These are phyloP conservation scores for Batkoa obscura DNA, from an alignment of 371 early-diverging fungal species.

Conservation along the genomic window DNA sequence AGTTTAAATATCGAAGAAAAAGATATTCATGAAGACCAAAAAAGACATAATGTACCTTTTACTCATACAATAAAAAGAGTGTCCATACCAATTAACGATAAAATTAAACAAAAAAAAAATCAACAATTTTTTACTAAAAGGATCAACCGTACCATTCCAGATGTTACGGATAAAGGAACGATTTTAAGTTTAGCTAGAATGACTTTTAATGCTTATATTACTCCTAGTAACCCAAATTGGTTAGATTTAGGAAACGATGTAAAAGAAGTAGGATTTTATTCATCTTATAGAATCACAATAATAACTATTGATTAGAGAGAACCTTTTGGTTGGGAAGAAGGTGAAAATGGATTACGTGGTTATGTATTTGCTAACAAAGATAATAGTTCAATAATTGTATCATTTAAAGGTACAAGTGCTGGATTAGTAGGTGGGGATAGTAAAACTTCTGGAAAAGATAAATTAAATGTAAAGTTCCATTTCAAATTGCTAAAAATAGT, in stretches of 20 bases:
- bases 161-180: slow-evolving; percentile 13
- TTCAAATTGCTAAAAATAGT: not conserved
- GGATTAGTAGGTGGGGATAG: slow-evolving; percentile 52
- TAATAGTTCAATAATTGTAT: slow-evolving; percentile 50
- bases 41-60: not conserved
- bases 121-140: no score
- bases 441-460: slow-evolving; percentile 61
- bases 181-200: slow-evolving; percentile 15
- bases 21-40: not conserved
- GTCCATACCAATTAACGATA: no score
- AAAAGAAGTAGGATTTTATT: slow-evolving; percentile 21
- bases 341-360: slow-evolving; percentile 81
- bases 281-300: slow-evolving; percentile 1
- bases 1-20: not conserved
- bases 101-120: no score
- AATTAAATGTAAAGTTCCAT: slow-evolving; percentile 38
- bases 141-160: slow-evolving; percentile 9
- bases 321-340: slow-evolving; percentile 75
- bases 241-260: slow-evolving; percentile 13
- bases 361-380: slow-evolving; percentile 59
- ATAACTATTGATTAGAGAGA: slow-evolving; percentile 22
- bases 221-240: slow-evolving; percentile 12
- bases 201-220: slow-evolving; percentile 18
- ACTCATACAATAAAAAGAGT: not conserved
- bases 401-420: slow-evolving; percentile 84